phyloP scores from a whole-genome alignment of 805 yeast genomes.

The Vanderwaltozyma yarrowii region DNA sequence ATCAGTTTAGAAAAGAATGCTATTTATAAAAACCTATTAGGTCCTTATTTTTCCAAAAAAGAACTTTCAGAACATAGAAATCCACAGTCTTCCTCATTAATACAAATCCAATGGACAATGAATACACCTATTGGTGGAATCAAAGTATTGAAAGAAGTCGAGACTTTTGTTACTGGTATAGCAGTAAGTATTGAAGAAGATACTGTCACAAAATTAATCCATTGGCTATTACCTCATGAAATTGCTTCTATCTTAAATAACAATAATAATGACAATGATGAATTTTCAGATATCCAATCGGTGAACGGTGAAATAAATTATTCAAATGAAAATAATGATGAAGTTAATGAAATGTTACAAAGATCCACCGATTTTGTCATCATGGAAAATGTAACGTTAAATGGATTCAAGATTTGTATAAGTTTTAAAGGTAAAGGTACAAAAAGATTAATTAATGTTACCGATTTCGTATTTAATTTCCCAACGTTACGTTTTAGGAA shows the following conservation, averaged over 20 bases:
- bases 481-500: constrained; percentile 52
- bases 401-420: constrained; percentile 45
- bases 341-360: constrained; percentile 53
- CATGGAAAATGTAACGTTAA: constrained; percentile 46
- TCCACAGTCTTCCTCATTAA: constrained; percentile 23
- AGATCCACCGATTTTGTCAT: constrained; percentile 68
- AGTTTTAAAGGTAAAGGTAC: constrained; percentile 72
- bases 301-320: neutral
- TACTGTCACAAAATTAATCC: constrained; percentile 51
- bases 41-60: constrained; percentile 33
- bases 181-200: constrained; percentile 63
- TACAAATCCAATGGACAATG: constrained; percentile 62
- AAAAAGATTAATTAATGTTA: constrained; percentile 63
- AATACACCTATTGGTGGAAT: constrained; percentile 85
- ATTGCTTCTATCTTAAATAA: constrained; percentile 7
- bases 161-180: constrained; percentile 53
- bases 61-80: constrained; percentile 5
- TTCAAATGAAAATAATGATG: constrained; percentile 17
- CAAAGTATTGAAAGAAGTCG: constrained; percentile 59
- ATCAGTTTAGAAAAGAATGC: constrained; percentile 50
- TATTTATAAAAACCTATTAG: constrained; percentile 59
- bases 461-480: constrained; percentile 53
- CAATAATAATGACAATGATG: neutral
- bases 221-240: constrained; percentile 58
- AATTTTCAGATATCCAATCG: neutral